These are phyloP conservation scores for Emmonsiellopsis sp. DNA, from an alignment of 2,329 filamentous ascomycete species.

Conservation along the genomic window DNA sequence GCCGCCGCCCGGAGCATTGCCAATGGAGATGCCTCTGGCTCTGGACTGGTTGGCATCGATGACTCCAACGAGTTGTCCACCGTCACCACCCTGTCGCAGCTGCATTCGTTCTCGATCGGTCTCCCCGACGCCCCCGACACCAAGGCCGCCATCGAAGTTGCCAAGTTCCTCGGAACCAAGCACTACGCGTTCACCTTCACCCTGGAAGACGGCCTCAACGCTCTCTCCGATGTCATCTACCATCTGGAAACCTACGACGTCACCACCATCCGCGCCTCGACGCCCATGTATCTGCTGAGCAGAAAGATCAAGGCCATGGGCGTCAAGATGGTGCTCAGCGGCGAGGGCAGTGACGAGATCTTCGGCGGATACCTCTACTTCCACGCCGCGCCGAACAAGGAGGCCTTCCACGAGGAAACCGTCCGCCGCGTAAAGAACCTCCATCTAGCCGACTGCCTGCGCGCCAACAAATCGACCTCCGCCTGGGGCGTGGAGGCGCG, in stretches of 20 bases:
- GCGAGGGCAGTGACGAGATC: slow-evolving; percentile 95
- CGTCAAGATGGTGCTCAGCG: slow-evolving; percentile 98
- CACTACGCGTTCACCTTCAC: slow-evolving; percentile 99
- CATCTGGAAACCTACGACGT: slow-evolving; percentile 98
- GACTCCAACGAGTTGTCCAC: slow-evolving; percentile 84
- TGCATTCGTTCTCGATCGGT: slow-evolving; percentile 98
- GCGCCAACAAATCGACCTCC: slow-evolving; percentile 97
- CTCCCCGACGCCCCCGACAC: slow-evolving; percentile 88
- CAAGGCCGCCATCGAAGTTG: slow-evolving; percentile 82
- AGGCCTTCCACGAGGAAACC: slow-evolving; percentile 91
- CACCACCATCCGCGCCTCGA: slow-evolving; percentile 95
- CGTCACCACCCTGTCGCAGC: slow-evolving; percentile 81
- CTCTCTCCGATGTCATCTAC: slow-evolving; percentile 93
- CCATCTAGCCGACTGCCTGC: slow-evolving; percentile 89
- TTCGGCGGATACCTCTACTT: slow-evolving; percentile 99
- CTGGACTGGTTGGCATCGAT: slow-evolving; percentile 82
- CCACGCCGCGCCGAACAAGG: slow-evolving; percentile 83
- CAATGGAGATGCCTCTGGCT: slow-evolving; percentile 32
- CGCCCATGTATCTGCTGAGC: slow-evolving; percentile 94
- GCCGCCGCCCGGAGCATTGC: slow-evolving; percentile 41
- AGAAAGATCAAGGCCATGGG: slow-evolving; percentile 99
- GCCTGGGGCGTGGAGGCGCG: slow-evolving; percentile 97
- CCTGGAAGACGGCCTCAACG: slow-evolving; percentile 92
- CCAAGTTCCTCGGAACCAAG: slow-evolving; percentile 93
- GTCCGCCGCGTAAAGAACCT: slow-evolving; percentile 93